Evolutionary conservation across 2,329 filamentous ascomycete species (phyloP).

Genomic region (Colletotrichum falcatum): DNA sequence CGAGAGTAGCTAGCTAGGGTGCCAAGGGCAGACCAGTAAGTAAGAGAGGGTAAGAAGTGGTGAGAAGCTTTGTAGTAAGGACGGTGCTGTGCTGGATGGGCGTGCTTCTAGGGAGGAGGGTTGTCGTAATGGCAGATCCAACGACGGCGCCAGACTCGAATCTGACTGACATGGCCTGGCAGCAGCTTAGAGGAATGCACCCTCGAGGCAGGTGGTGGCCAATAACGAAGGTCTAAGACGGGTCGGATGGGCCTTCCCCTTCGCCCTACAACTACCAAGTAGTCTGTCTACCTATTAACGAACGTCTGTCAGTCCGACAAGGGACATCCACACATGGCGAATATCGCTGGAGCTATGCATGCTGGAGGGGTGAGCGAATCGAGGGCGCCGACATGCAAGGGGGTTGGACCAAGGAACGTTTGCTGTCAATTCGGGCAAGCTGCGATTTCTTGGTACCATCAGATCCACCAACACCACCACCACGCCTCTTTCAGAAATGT

Average conservation of each 20-base stretch:
- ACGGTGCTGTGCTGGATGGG: constrained; percentile 18
- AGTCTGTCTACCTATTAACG: constrained; percentile 3
- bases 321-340: constrained; percentile 33
- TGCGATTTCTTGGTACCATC: background rate
- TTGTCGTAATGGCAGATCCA: constrained; percentile 23
- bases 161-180: constrained; percentile 33
- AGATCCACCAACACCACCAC: constrained; percentile 5
- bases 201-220: constrained; percentile 1
- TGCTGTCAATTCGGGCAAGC: constrained; percentile 13
- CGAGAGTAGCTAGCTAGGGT: constrained; percentile 21
- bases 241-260: constrained; percentile 20
- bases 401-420: constrained; percentile 33
- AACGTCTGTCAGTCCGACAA: constrained; percentile 16
- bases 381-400: constrained; percentile 35
- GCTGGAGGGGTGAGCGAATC: constrained; percentile 29
- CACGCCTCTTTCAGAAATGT: constrained; percentile 4
- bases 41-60: constrained; percentile 8
- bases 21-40: constrained; percentile 16
- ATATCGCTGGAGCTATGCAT: constrained; percentile 14
- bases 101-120: constrained; percentile 24
- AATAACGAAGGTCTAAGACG: background rate
- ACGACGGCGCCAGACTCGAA: constrained; percentile 2
- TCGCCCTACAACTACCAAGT: constrained; percentile 18
- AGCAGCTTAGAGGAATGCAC: constrained; percentile 8
- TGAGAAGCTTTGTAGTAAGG: constrained; percentile 4